phyloP scores from a whole-genome alignment of 352 stramenopile genomes.

The Phytophthora cactorum region DNA sequence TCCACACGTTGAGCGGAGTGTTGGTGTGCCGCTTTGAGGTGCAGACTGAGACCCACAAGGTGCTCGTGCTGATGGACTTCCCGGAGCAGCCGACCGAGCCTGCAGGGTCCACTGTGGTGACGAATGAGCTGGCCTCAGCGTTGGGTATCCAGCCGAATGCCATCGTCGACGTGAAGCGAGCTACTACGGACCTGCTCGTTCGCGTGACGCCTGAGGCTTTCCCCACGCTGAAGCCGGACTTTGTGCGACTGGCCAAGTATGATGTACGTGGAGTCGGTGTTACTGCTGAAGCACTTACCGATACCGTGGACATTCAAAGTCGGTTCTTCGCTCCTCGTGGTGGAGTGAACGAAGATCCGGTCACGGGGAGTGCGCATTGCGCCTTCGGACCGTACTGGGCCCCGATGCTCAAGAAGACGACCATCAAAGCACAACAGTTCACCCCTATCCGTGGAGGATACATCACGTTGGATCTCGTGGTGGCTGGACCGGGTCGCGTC shows the following conservation, averaged over 20 bases:
- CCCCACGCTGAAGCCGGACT: conserved; percentile 23
- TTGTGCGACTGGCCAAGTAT: conserved; percentile 22
- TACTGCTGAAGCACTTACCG: conserved; percentile 19
- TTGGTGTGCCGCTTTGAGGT: conserved; percentile 46
- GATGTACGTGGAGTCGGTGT: conserved; percentile 21
- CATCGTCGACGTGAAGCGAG: conserved; percentile 34
- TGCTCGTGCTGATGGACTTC: conserved; percentile 71
- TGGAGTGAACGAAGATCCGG: conserved; percentile 93
- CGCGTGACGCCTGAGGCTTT: conserved; percentile 33
- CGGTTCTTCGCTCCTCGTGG: conserved; percentile 91
- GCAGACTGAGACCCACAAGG: conserved; percentile 21
- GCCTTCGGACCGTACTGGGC: conserved; percentile 89
- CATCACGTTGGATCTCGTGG: conserved; percentile 45
- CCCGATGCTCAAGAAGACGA: conserved; percentile 44
- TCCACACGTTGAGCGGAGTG: conserved; percentile 73
- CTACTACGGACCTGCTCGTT: conserved; percentile 36
- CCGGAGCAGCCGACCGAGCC: conserved; percentile 33
- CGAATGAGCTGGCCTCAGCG: conserved; percentile 18
- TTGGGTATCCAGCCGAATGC: conserved; percentile 17
- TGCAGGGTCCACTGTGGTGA: conserved; percentile 3
- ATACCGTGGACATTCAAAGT: conserved; percentile 58
- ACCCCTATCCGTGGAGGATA: conserved; percentile 52
- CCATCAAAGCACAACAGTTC: conserved; percentile 52
- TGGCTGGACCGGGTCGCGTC: conserved; percentile 38
- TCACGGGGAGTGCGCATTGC: conserved; percentile 93